phyloP scores from a whole-genome alignment of 108 stramenopile species.

The Phaeodactylum tricornutum region DNA sequence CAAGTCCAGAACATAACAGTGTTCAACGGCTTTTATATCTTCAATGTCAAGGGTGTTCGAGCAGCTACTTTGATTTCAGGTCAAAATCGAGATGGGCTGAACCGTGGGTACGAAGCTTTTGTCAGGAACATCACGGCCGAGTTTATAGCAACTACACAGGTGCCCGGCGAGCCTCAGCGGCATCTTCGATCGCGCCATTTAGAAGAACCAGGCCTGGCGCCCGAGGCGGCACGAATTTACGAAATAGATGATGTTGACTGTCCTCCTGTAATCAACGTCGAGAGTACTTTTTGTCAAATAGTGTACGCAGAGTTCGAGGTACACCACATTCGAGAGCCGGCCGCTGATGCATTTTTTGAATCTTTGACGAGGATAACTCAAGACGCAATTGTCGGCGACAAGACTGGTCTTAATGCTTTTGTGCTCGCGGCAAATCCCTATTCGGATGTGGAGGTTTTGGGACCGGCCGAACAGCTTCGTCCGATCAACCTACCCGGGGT shows the following conservation, averaged over 20 bases:
- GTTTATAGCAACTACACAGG: neutral
- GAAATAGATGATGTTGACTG: constrained; percentile 15
- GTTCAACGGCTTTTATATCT: constrained; percentile 28
- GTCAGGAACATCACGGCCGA: neutral
- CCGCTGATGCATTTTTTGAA: constrained; percentile 6
- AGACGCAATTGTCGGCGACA: constrained; percentile 5
- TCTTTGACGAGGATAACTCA: constrained; percentile 14
- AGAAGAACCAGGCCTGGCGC: constrained; percentile 3
- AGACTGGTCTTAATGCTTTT: neutral
- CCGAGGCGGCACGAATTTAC: constrained; percentile 1
- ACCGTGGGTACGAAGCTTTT: constrained; percentile 21
- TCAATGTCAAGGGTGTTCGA: constrained; percentile 9
- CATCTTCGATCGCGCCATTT: constrained; percentile 1
- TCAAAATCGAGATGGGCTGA: constrained; percentile 15
- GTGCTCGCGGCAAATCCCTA: constrained; percentile 4
- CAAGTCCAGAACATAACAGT: constrained; percentile 4
- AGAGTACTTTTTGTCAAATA: constrained; percentile 10
- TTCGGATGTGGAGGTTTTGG: neutral
- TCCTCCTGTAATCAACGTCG: constrained; percentile 3
- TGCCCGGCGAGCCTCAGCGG: neutral
- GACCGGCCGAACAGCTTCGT: constrained; percentile 1
- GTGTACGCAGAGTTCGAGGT: constrained; percentile 27
- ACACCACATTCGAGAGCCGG: constrained; percentile 8
- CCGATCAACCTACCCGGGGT: too few relatives aligned
- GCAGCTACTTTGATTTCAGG: constrained; percentile 13